Evolutionary conservation across 83 land plant species (phyloP).

Genomic region (Picea abies): DNA sequence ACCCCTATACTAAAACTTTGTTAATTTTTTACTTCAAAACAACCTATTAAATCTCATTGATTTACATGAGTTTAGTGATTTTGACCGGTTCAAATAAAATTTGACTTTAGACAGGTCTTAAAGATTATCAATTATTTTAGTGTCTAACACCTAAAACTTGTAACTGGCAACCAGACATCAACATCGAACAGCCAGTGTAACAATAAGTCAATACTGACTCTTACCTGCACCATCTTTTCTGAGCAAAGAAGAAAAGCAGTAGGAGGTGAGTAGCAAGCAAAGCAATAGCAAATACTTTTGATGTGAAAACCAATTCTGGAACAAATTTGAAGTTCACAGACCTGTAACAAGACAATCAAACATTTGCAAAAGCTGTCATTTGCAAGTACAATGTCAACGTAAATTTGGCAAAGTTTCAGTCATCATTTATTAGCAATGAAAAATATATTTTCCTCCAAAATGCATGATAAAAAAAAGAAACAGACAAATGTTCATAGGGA

Average conservation of each 20-base stretch:
- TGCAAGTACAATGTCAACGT: background rate
- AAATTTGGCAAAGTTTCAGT: background rate
- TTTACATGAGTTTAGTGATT: background rate
- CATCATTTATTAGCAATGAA: background rate
- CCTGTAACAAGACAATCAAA: slow-evolving; percentile 46
- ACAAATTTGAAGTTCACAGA: slow-evolving; percentile 97
- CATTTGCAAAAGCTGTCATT: background rate
- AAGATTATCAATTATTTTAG: background rate
- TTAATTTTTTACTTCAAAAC: background rate
- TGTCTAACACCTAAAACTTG: background rate
- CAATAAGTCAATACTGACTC: slow-evolving; percentile 2
- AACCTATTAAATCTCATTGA: background rate
- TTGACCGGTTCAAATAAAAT: background rate
- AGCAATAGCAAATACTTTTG: slow-evolving; percentile 73
- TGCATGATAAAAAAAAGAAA: background rate
- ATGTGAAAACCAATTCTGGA: slow-evolving; percentile 76
- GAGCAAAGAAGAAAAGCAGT: slow-evolving; percentile 72
- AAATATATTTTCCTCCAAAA: background rate
- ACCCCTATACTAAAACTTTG: background rate
- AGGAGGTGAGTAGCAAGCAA: slow-evolving; percentile 70
- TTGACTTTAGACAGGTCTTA: background rate
- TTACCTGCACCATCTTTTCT: slow-evolving; percentile 85
- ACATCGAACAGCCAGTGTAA: background rate
- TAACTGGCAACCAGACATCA: background rate
- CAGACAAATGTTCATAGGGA: background rate